Conservation (phyloP, 352 stramenopile genomes). For the Phytophthora macrochlamydospora region DNA sequence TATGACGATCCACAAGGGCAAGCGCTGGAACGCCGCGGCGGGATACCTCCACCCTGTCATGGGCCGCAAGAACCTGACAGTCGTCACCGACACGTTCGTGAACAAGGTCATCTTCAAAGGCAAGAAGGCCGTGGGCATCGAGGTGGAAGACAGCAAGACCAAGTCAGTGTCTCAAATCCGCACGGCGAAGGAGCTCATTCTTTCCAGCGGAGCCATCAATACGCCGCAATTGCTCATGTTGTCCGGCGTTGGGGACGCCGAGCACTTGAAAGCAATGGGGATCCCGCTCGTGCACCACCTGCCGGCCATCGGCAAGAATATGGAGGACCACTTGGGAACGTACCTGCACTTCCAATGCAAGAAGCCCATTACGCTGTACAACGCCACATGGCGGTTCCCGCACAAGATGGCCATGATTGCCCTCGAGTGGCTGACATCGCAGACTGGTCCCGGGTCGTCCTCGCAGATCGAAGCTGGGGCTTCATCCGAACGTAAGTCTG, state of each 20-base stretch:
- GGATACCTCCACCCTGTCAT: conserved; percentile 73
- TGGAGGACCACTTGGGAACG: conserved; percentile 85
- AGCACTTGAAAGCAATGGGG: conserved; percentile 69
- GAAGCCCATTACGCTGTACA: conserved; percentile 86
- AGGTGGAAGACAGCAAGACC: conserved; percentile 60
- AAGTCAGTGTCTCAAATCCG: conserved; percentile 50
- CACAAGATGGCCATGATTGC: conserved; percentile 80
- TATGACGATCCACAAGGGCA: conserved; percentile 79
- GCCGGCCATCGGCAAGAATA: conserved; percentile 79
- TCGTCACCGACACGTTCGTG: conserved; percentile 82
- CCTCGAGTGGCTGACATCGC: conserved; percentile 71
- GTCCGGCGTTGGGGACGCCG: conserved; percentile 74
- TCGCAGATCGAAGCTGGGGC: conserved; percentile 82
- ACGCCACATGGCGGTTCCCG: conserved; percentile 81
- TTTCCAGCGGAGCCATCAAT: conserved; percentile 85
- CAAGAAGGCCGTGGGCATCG: conserved; percentile 70
- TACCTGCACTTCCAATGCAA: conserved; percentile 88
- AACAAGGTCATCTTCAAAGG: conserved; percentile 83
- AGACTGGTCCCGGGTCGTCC: conserved; percentile 64
- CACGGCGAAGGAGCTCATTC: conserved; percentile 82
- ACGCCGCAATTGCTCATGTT: conserved; percentile 85
- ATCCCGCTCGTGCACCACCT: conserved; percentile 75
- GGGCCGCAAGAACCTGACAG: conserved; percentile 63
- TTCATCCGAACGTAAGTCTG: conserved; percentile 76
- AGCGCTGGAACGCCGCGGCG: conserved; percentile 64